Evolutionary conservation across 495 filamentous ascomycete genomes (phyloP), one percentile per base, ranked within the genome.

Genomic region (Tetracladium setigerum): DNA sequence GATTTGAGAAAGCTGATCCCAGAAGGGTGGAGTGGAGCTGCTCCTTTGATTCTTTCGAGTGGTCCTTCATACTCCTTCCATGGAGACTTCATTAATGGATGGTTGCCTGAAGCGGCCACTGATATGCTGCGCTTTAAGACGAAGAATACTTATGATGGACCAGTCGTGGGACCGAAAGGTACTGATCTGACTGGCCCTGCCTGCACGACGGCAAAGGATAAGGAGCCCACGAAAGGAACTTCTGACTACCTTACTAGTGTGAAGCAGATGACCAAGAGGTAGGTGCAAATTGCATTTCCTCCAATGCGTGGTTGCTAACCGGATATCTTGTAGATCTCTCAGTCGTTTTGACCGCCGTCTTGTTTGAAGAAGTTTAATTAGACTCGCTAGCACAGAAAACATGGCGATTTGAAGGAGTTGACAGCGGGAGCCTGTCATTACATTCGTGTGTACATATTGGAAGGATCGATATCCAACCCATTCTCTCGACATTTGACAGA

Each of bases 61-160:
- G 61, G 61, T 18, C 35, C 41, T 38, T 36, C 50, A 0, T 61
- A 46, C 48, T 61, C 41, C 24, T 41, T 30, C 27, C 53, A 55
- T 34, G 53, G 53, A n/a, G 53, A 55, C 15, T 55, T 62, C 47
- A 58, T 62, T 49, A 60, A 60, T 38, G 60, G 60, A 38, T 62
- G 60, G 60, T 46, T 47, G 11, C 40, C 41, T 15, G 60, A 60
- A 13, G 57, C 54, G 2, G 52, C 46, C 16, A 27, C 35, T 46
- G 54, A 56, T 41, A 53, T 62, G 54, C 35, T 62, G 10, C 16
- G 14, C 18, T 42, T 57, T 5, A 50, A 16, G 10, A 14, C 14
- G n/a, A 43, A 43, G n/a, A 13, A 15, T n/a, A 32, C 15, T 5
- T 50, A 24, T 30, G 14, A 18, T 14, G 16, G 22, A 7, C 22